These are phyloP conservation scores for Byssothecium circinans DNA, from an alignment of 2,329 filamentous ascomycete species.

Conservation along the genomic window DNA sequence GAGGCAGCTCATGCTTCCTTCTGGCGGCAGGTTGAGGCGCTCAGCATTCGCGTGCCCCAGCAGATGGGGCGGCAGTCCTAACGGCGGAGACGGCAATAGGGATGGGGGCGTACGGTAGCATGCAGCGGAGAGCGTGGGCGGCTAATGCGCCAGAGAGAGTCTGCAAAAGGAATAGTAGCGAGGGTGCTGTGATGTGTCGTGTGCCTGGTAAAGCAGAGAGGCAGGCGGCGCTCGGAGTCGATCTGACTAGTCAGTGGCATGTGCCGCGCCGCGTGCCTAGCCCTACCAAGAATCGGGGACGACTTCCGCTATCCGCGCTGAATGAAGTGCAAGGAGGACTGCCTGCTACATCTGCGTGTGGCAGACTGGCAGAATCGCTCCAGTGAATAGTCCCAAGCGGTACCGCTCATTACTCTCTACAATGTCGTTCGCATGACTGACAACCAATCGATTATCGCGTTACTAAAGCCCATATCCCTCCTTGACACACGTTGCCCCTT, in stretches of 20 bases:
- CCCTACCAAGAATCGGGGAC: neutral
- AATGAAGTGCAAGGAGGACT: neutral
- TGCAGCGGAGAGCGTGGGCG: conserved; percentile 24
- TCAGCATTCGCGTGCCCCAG: too few species aligned
- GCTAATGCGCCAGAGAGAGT: conserved; percentile 21
- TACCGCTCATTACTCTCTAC: too few species aligned
- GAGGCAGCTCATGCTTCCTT: conserved; percentile 32
- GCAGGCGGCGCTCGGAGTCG: conserved; percentile 2
- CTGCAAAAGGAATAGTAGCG: conserved; percentile 5
- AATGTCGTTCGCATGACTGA: too few species aligned
- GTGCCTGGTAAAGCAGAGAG: conserved; percentile 14
- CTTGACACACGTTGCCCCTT: neutral
- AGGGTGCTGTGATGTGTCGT: conserved; percentile 19
- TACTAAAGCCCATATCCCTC: too few species aligned
- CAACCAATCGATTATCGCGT: too few species aligned
- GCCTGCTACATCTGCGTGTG: too few species aligned
- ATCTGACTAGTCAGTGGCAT: neutral
- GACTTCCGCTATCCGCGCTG: neutral
- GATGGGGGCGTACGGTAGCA: conserved; percentile 25
- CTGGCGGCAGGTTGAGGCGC: conserved; percentile 22
- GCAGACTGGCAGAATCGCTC: too few species aligned
- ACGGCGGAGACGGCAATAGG: conserved; percentile 24
- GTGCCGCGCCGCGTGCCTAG: neutral
- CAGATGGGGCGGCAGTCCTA: conserved; percentile 31
- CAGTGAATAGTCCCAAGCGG: too few species aligned